Percentiles rank a stretch among this genome's conserved stretches.
Evolutionary conservation across 306 rosid genomes (phyloP).

Genomic region (Calophaca sinica): DNA sequence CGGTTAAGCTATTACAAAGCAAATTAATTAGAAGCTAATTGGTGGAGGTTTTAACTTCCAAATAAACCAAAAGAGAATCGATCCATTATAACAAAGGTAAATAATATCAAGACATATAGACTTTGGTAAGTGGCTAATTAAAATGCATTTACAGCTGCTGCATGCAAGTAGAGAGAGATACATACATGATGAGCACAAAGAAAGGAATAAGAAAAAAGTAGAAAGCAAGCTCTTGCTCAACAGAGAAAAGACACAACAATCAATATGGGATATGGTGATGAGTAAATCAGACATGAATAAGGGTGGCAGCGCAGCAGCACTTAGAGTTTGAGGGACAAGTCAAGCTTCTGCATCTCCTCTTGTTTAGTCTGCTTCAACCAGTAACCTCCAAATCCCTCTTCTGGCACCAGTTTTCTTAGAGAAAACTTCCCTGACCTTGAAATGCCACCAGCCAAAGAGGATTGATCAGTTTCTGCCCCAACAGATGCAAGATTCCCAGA

Average conservation of each 20-base stretch:
- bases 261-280: too few species aligned
- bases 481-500: slow-evolving; percentile 42
- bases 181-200: slow-evolving; percentile 31
- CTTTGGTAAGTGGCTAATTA: slow-evolving; percentile 13
- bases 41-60: slow-evolving; percentile 14
- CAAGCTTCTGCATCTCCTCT: slow-evolving; percentile 84
- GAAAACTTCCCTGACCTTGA: slow-evolving; percentile 55
- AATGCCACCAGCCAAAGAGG: slow-evolving; percentile 45
- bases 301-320: neutral
- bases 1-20: too few species aligned
- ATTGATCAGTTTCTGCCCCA: slow-evolving; percentile 43
- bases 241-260: too few species aligned
- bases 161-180: slow-evolving; percentile 37
- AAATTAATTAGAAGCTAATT: too few species aligned
- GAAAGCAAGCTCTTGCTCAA: too few species aligned
- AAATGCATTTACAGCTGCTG: slow-evolving; percentile 58
- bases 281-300: too few species aligned
- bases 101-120: slow-evolving; percentile 27
- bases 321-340: slow-evolving; percentile 95
- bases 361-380: slow-evolving; percentile 59
- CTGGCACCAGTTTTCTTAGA: slow-evolving; percentile 14
- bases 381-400: slow-evolving; percentile 55
- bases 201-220: neutral
- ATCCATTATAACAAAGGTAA: slow-evolving; percentile 37
- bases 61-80: slow-evolving; percentile 32